These are phyloP conservation scores for Microascus cirrosus DNA, from an alignment of 2,329 filamentous ascomycete genomes.

Conservation along the genomic window DNA sequence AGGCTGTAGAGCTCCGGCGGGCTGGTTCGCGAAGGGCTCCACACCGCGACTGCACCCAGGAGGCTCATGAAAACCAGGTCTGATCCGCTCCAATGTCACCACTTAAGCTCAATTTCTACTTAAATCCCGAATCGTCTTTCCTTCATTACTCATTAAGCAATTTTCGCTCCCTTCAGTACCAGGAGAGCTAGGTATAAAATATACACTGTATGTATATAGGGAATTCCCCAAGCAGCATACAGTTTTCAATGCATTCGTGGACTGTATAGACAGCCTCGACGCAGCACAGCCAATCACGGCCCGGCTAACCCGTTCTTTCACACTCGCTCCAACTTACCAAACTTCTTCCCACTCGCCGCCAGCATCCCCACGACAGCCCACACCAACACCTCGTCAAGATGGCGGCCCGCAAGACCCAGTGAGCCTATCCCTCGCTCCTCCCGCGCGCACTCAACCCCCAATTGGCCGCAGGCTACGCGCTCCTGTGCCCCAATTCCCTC, in stretches of 20 bases:
- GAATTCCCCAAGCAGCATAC: not conserved
- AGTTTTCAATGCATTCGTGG: not conserved
- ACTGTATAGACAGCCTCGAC: not conserved
- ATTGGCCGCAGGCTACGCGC: constrained; percentile 6
- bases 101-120: too few species aligned
- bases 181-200: not conserved
- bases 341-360: not conserved
- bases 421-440: constrained; percentile 12
- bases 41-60: too few species aligned
- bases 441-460: not conserved
- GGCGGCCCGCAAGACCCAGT: constrained; percentile 30
- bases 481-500: not conserved
- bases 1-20: too few species aligned
- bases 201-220: not conserved
- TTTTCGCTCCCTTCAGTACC: too few species aligned
- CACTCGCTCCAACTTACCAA: constrained; percentile 1
- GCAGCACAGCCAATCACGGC: not conserved
- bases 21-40: too few species aligned
- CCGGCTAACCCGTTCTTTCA: not conserved
- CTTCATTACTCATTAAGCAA: too few species aligned
- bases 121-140: too few species aligned
- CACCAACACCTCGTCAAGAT: constrained; percentile 19
- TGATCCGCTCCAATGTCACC: too few species aligned
- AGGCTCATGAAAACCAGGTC: too few species aligned
- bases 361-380: not conserved